phyloP scores from a whole-genome alignment of 768 basidiomycete genomes.

The Strobilomyces dryophilus region DNA sequence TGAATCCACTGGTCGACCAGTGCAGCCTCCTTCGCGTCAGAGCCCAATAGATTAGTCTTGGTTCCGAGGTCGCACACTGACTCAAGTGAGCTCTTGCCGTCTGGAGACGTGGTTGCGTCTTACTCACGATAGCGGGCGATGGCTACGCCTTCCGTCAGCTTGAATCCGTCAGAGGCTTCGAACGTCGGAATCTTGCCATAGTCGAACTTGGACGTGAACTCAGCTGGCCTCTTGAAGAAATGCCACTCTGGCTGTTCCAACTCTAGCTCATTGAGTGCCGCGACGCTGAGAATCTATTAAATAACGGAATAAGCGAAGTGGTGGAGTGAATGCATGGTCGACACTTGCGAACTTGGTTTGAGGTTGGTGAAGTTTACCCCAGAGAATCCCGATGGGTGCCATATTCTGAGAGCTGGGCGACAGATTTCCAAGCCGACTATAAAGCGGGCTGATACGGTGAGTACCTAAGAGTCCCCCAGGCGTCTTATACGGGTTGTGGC shows the following conservation, averaged over 20 bases:
- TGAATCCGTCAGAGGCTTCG: constrained; percentile 17
- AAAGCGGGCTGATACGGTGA: neutral
- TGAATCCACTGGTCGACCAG: constrained; percentile 21
- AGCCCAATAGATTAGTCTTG: constrained; percentile 12
- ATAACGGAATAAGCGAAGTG: neutral
- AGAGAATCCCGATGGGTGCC: constrained; percentile 17
- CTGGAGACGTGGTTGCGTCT: no score
- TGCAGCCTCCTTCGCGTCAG: constrained; percentile 3
- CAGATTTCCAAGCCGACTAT: neutral
- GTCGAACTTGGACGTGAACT: constrained; percentile 12
- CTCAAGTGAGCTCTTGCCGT: neutral
- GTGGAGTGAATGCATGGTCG: neutral
- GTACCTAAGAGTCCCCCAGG: neutral
- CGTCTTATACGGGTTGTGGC: neutral
- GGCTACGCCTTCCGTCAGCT: no score
- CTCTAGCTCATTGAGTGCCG: constrained; percentile 15
- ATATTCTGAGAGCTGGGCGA: neutral
- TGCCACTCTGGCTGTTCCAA: constrained; percentile 4
- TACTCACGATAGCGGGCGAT: no score
- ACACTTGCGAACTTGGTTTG: constrained; percentile 17
- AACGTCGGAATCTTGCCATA: constrained; percentile 21
- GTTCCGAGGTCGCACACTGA: constrained; percentile 4
- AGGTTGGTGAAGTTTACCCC: constrained; percentile 10
- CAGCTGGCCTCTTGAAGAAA: constrained; percentile 9
- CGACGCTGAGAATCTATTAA: constrained; percentile 14